Conservation (phyloP, 768 basidiomycete genomes). For the Lentinula sp. region DNA sequence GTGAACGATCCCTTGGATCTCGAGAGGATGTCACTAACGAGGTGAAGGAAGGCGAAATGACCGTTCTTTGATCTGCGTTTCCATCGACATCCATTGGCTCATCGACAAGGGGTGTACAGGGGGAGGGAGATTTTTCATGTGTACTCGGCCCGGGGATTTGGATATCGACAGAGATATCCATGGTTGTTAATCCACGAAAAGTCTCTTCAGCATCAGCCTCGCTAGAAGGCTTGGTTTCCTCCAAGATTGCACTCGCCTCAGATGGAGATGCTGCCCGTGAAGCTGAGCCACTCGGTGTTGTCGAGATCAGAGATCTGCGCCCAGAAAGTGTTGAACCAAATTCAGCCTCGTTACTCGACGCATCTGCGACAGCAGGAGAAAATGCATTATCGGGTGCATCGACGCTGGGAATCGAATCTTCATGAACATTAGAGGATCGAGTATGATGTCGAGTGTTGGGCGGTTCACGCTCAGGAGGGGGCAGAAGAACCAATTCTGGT, state of each 20-base stretch:
- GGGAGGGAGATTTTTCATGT: background rate
- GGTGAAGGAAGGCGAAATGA: background rate
- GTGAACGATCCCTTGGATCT: background rate
- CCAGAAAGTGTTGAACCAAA: background rate
- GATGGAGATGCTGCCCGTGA: background rate
- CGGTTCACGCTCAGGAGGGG: slow-evolving; percentile 20
- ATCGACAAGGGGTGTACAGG: background rate
- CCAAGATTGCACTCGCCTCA: background rate
- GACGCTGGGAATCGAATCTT: background rate
- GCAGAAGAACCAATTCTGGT: slow-evolving; percentile 59
- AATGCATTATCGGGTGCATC: background rate
- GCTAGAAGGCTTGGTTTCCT: background rate
- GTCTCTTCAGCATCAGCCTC: background rate
- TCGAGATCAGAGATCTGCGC: background rate
- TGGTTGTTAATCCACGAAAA: background rate
- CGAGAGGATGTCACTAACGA: background rate
- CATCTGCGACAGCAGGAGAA: background rate
- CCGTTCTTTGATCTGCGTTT: background rate
- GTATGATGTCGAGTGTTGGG: background rate
- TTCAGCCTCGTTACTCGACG: background rate
- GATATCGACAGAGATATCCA: background rate
- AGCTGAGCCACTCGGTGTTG: background rate
- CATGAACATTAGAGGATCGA: background rate
- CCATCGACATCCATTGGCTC: background rate
- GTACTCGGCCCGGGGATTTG: background rate